Evolutionary conservation across 2,329 filamentous ascomycete genomes (phyloP).

Genomic region (Sphaerulina populicola): DNA sequence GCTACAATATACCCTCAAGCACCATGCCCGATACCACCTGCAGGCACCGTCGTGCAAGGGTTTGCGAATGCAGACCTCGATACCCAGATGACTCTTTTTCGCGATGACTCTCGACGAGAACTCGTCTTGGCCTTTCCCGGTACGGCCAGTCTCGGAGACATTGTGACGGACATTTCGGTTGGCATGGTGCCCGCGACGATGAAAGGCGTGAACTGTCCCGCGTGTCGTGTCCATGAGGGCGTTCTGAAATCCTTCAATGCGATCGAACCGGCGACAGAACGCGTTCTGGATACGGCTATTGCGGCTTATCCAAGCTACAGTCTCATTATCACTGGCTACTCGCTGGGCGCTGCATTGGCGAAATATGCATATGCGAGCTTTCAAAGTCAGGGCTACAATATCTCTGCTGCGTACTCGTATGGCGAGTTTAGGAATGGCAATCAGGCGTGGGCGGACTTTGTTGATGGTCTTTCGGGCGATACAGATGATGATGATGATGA

Average conservation of each 20-base stretch:
- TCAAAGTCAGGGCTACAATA: not conserved
- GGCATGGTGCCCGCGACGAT: conserved; percentile 7
- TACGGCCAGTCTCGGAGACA: conserved; percentile 9
- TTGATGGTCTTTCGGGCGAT: conserved; percentile 3
- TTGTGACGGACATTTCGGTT: conserved; percentile 8
- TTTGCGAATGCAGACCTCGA: conserved; percentile 9
- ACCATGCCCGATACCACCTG: conserved; percentile 6
- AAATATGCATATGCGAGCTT: conserved; percentile 9
- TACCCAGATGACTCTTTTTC: conserved; percentile 11
- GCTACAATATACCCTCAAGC: conserved; percentile 7
- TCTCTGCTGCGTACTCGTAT: conserved; percentile 7
- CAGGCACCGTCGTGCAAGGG: conserved; percentile 9
- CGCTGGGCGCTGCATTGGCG: conserved; percentile 8
- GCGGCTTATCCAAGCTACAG: conserved; percentile 4
- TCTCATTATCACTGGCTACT: conserved; percentile 9
- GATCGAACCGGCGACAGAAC: not conserved
- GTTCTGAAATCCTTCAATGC: conserved; percentile 8
- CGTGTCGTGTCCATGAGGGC: conserved; percentile 9
- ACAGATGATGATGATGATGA: not conserved
- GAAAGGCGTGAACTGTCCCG: conserved; percentile 8
- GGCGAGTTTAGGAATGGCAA: conserved; percentile 11
- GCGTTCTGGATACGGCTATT: not conserved
- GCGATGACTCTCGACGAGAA: conserved; percentile 5
- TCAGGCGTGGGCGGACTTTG: conserved; percentile 5
- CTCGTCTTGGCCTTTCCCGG: conserved; percentile 13